These are phyloP conservation scores for Fraxinus velutina DNA, from an alignment of 305 asterid genomes.

Conservation along the genomic window DNA sequence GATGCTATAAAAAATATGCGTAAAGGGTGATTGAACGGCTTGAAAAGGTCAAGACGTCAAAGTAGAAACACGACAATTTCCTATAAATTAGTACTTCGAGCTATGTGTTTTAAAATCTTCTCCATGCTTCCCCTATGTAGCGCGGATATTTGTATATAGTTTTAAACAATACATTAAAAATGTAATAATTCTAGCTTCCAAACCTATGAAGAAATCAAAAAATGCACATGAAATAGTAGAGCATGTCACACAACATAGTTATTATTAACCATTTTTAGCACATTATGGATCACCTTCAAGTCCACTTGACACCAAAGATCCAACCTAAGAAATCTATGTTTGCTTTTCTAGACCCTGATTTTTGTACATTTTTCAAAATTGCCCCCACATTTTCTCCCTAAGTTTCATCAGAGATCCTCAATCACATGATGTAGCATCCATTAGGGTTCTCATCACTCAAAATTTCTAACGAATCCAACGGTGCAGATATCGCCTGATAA, in stretches of 20 bases:
- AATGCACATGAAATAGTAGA: background rate
- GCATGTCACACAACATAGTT: background rate
- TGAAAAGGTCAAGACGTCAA: background rate
- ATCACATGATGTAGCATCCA: constrained; percentile 64
- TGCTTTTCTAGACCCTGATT: background rate
- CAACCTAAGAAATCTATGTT: background rate
- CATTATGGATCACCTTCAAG: background rate
- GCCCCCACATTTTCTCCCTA: background rate
- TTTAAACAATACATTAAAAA: background rate
- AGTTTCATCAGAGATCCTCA: background rate
- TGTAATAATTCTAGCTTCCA: background rate
- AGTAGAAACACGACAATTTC: background rate
- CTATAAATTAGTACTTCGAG: background rate
- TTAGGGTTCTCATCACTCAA: constrained; percentile 80
- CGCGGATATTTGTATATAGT: background rate
- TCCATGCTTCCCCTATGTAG: background rate
- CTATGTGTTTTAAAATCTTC: background rate
- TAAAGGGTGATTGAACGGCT: no score
- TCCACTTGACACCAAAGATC: background rate
- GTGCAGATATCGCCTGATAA: constrained; percentile 26
- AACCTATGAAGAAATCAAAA: background rate
- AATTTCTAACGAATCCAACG: constrained; percentile 60
- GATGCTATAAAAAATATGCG: background rate
- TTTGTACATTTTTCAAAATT: constrained; percentile 5
- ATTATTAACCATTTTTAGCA: background rate